Percentiles rank a stretch among this genome's conserved stretches.
phyloP scores from a whole-genome alignment of 225 moss, liverwort and hornwort species.

The Polytrichum commune region DNA sequence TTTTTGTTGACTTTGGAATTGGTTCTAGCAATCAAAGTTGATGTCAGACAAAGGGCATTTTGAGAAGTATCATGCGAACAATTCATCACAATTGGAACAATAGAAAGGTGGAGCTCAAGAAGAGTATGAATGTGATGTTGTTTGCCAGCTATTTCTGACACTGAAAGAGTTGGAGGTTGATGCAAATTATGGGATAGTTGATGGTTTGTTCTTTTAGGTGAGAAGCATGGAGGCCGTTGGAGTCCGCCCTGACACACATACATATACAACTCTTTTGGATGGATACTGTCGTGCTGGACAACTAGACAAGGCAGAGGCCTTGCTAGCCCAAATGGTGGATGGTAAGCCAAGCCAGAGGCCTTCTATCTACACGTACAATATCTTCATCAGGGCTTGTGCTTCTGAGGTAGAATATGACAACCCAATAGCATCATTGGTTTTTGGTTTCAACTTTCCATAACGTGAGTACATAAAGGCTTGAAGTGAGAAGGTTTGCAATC shows the following conservation, averaged over 20 bases:
- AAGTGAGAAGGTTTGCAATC: too few species aligned
- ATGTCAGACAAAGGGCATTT: too few species aligned
- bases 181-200: constrained; percentile 22
- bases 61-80: too few species aligned
- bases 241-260: constrained; percentile 71
- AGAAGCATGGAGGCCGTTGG: constrained; percentile 88
- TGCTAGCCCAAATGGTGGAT: constrained; percentile 76
- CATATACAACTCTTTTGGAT: constrained; percentile 85
- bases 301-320: constrained; percentile 72
- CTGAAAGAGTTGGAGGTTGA: constrained; percentile 13
- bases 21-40: too few species aligned
- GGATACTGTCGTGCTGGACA: constrained; percentile 73
- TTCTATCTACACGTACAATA: constrained; percentile 77
- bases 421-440: neutral
- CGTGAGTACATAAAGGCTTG: too few species aligned
- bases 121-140: too few species aligned
- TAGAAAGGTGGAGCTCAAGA: too few species aligned
- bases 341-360: constrained; percentile 62
- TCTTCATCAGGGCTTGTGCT: constrained; percentile 84
- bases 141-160: too few species aligned
- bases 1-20: too few species aligned
- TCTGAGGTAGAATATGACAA: constrained; percentile 36
- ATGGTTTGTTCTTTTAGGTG: constrained; percentile 51
- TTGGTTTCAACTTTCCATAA: too few species aligned
- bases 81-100: too few species aligned